Conservation (phyloP, 495 filamentous ascomycete genomes). For the Tuber indicum region DNA sequence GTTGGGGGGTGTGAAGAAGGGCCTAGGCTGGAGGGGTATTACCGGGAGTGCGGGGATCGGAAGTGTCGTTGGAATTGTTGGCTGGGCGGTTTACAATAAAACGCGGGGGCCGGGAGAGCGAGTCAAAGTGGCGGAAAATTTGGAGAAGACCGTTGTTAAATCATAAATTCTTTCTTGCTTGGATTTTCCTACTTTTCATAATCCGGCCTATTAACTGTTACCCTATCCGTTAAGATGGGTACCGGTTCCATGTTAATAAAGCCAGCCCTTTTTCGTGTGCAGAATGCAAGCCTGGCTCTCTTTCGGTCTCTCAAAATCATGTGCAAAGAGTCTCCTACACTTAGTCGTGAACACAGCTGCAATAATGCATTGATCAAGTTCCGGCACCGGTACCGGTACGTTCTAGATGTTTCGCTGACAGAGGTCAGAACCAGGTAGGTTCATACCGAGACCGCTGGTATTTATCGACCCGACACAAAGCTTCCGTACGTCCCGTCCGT, state of each 20-base stretch:
- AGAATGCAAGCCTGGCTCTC: background rate
- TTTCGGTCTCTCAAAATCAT: background rate
- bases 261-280: background rate
- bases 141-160: background rate
- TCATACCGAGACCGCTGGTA: background rate
- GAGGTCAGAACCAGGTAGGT: background rate
- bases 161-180: background rate
- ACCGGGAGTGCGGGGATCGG: conserved; percentile 45
- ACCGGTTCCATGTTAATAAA: background rate
- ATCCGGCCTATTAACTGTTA: background rate
- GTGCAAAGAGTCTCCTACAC: background rate
- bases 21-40: conserved; percentile 38
- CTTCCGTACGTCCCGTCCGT: background rate
- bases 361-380: background rate
- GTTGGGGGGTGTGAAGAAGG: conserved; percentile 31
- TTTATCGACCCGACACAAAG: background rate
- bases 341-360: background rate
- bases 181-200: background rate
- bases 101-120: background rate
- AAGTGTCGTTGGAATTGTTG: conserved; percentile 43
- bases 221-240: background rate
- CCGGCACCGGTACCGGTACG: background rate
- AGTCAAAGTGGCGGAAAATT: background rate
- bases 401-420: background rate
- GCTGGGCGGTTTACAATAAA: conserved; percentile 12